Evolutionary conservation across 805 yeast genomes (phyloP).

Genomic region (Barnettozyma californica): DNA sequence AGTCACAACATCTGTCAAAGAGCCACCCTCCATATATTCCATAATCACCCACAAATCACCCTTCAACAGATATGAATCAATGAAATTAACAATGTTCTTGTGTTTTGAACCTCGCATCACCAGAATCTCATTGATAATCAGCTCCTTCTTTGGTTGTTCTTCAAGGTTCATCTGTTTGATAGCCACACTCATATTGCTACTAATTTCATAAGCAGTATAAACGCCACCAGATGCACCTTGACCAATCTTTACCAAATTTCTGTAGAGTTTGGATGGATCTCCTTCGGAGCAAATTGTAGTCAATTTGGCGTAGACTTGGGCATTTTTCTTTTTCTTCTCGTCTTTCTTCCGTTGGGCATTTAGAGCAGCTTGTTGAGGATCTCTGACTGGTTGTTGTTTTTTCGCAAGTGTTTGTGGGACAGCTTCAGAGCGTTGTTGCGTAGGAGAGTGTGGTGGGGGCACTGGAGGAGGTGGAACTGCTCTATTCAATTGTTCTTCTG

Average conservation of each 20-base stretch:
- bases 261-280: constrained; percentile 71
- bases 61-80: constrained; percentile 73
- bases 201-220: constrained; percentile 71
- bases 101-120: constrained; percentile 94
- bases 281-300: constrained; percentile 76
- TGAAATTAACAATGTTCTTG: constrained; percentile 87
- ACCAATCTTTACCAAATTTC: constrained; percentile 77
- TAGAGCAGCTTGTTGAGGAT: constrained; percentile 45
- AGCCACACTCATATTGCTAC: constrained; percentile 65
- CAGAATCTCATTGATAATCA: constrained; percentile 88
- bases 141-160: constrained; percentile 91
- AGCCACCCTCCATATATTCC: constrained; percentile 99
- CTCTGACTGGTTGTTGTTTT: constrained; percentile 41
- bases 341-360: constrained; percentile 67
- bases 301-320: constrained; percentile 65
- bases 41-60: constrained; percentile 93
- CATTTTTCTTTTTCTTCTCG: constrained; percentile 66
- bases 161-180: constrained; percentile 94
- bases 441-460: constrained; percentile 2
- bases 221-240: constrained; percentile 99
- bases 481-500: background rate
- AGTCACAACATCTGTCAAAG: constrained; percentile 91
- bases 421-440: background rate
- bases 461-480: background rate
- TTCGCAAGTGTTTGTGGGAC: constrained; percentile 28